Base-by-base conservation (phyloP, 306 rosid genomes). In the Cucumis hystrix region DNA sequence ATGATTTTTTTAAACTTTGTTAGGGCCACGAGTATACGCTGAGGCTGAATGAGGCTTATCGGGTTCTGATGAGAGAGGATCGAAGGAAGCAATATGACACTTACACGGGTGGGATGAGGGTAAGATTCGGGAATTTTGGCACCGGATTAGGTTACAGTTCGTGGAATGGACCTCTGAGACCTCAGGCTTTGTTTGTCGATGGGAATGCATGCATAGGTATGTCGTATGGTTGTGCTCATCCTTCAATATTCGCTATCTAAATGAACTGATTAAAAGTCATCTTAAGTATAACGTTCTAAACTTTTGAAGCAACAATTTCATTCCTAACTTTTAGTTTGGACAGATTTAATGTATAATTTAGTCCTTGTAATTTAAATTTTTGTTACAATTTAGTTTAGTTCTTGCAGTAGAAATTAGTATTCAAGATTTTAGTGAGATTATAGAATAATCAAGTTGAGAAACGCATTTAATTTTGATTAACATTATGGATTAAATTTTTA, bases 161-260 rank as follows among this genome's bases (percentile, higher is more conserved):
- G 41, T 92, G 97, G 96, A 87, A 88, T 6, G 96, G 96, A 55
- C 88, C 91, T 58, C 45, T 81, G 20, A 87, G 93, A 79, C 83
- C 91, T 39, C 91, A 85, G 55, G 97, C 90, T 75, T 80, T 92
- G 49, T 92, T 92, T 83, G 91, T 92, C n/a, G 97, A 92, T 82
- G 96, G 80, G 84, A 90, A 87, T 85, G 89, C 91, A 17, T 92
- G 97, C 85, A 85, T 92, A 87, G 97, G 96, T 89, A 61, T 45
- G 58, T 33, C 4, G 37, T 6, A 17, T 56, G 61, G 54, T 3
- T n/a, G 49, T 3, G 11, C 37, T 40, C 54, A 0, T 75, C 11
- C 11, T 35, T 75, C 65, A 74, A 76, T 67, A 17, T 66, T 28
- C 80, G 14, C 3, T 61, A 15, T 63, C 12, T 7, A 25, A 30